Base-by-base conservation (phyloP, 495 filamentous ascomycete species). In the Extremus antarcticus region DNA sequence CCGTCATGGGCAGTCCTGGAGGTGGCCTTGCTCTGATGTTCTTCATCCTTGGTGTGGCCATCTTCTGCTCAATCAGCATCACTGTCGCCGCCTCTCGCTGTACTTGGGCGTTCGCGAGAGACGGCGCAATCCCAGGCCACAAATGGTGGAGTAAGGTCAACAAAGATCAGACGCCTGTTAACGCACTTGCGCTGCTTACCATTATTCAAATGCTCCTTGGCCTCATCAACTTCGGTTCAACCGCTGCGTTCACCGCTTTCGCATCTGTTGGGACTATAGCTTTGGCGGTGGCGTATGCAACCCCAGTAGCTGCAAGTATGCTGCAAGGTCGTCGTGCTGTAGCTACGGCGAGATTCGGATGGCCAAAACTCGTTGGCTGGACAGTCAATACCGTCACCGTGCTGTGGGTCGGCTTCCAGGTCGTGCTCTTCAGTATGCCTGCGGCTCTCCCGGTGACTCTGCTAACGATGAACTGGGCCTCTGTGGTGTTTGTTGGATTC, bases 401-500 rank as follows among this genome's bases (percentile, higher is more conserved):
- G 19, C 15, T 47, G 43, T 39, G 43, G 10, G 10, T 23, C 40
- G 16, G 25, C 16, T n/a, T n/a, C n/a, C n/a, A n/a, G 4, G 21
- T 51, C 20, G 8, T 20, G n/a, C 49, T 51, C 9, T 51, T 51
- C 49, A 15, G 10, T 23, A 51, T 51, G 49, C 29, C 49, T 13
- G 7, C 49, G 3, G 24, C 29, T 19, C 49, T 51, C 25, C 49
- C 49, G 3, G 49, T 51, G 25, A 23, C 10, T 16, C n/a, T 19
- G 4, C 11, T 16, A 3, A 21, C 25, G 10, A 64, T 80, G 76
- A 78, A 84, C 66, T 84, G 84, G 64, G 81, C 81, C 25, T 77
- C 72, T 25, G 81, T 80, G 19, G 81, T 84, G 38, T 85, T 87
- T 64, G 74, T 78, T 24, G 78, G n/a, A n/a, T n/a, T n/a, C n/a